Evolutionary conservation across 1,284 basidiomycete species (phyloP).

Genomic region (Quambalaria eucalypti): DNA sequence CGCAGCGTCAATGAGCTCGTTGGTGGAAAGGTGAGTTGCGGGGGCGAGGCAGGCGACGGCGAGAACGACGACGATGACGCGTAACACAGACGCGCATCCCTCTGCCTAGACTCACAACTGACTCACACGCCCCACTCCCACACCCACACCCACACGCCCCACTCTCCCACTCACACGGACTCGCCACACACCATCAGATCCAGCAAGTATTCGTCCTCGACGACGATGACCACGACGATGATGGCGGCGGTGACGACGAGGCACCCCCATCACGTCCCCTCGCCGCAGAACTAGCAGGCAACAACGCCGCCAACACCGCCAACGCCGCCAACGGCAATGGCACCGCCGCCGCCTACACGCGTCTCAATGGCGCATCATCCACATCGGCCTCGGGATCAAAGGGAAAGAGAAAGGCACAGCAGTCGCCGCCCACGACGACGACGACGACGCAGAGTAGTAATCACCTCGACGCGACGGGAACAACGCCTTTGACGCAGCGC

Average conservation of each 20-base stretch:
- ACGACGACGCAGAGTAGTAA: too few species aligned
- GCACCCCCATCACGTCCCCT: slow-evolving; percentile 19
- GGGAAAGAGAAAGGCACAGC: too few species aligned
- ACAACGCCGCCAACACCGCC: slow-evolving; percentile 14
- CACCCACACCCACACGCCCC: too few species aligned
- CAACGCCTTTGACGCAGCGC: too few species aligned
- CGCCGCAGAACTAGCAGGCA: slow-evolving; percentile 20
- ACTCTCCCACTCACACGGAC: background rate
- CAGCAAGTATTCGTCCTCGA: slow-evolving; percentile 33
- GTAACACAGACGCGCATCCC: background rate
- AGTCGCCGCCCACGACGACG: too few species aligned
- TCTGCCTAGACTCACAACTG: too few species aligned
- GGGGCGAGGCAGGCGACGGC: background rate
- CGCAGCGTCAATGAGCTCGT: slow-evolving; percentile 33
- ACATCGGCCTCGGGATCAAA: too few species aligned
- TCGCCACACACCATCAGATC: slow-evolving; percentile 14
- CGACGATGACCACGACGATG: slow-evolving; percentile 19
- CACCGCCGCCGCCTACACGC: background rate
- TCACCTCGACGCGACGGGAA: too few species aligned
- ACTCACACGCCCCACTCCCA: too few species aligned
- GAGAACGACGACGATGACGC: background rate
- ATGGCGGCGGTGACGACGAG: slow-evolving; percentile 16
- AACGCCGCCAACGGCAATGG: slow-evolving; percentile 9
- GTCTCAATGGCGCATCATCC: too few species aligned
- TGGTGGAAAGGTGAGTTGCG: slow-evolving; percentile 25